Evolutionary conservation across 2,329 filamentous ascomycete genomes (phyloP).

Genomic region (Sporothrix euskadiensis): DNA sequence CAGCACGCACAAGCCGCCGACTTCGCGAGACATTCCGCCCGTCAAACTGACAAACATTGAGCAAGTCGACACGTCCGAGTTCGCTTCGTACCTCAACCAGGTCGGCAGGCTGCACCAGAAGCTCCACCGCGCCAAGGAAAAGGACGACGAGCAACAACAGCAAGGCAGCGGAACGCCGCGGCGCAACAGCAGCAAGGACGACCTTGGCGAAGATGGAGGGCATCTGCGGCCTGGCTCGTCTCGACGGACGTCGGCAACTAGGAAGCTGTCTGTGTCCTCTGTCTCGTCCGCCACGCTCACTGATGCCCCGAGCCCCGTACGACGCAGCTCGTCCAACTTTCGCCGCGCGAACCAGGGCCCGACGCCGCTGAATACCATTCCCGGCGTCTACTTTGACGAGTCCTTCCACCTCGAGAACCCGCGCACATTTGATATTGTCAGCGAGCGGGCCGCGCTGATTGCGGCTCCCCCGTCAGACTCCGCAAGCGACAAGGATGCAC

Average conservation of each 20-base stretch:
- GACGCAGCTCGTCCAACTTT: constrained; percentile 49
- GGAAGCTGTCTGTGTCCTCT: constrained; percentile 51
- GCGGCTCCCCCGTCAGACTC: constrained; percentile 59
- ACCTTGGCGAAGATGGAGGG: constrained; percentile 48
- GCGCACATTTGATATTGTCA: constrained; percentile 93
- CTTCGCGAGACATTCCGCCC: constrained; percentile 85
- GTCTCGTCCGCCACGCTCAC: constrained; percentile 36
- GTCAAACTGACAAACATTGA: constrained; percentile 87
- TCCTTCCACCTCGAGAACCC: constrained; percentile 95
- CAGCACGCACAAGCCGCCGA: constrained; percentile 79
- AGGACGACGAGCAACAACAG: constrained; percentile 63
- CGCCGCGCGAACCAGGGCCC: constrained; percentile 68
- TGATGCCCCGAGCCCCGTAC: constrained; percentile 47
- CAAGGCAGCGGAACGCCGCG: constrained; percentile 44
- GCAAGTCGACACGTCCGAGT: constrained; percentile 75
- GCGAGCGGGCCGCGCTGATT: constrained; percentile 96
- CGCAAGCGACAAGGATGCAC: constrained; percentile 49
- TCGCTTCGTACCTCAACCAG: constrained; percentile 80
- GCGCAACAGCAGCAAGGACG: constrained; percentile 47
- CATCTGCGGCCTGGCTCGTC: constrained; percentile 50
- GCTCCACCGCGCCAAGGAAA: constrained; percentile 79
- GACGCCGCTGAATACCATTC: constrained; percentile 88
- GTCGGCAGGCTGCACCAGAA: constrained; percentile 88
- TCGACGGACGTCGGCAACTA: constrained; percentile 42
- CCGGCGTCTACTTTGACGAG: constrained; percentile 89